These are phyloP conservation scores for Besnoitia besnoiti DNA, from an alignment of 169 alveolate genomes.

Conservation along the genomic window DNA sequence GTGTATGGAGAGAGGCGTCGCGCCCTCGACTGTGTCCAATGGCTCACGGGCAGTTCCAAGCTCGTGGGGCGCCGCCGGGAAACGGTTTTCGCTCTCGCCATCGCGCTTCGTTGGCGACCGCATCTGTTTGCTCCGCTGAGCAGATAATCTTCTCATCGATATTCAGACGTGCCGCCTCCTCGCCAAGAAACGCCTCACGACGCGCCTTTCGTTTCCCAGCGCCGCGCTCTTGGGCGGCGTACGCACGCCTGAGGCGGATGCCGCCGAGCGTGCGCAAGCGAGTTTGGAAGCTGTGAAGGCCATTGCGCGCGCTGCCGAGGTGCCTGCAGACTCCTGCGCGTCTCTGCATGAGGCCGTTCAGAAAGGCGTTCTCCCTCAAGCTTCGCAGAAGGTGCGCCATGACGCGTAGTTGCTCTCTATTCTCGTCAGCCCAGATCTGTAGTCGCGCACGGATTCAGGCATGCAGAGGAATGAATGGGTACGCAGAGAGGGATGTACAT, in stretches of 20 bases:
- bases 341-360: neutral
- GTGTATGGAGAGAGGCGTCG: no score
- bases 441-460: no score
- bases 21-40: no score
- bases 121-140: no score
- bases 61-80: no score
- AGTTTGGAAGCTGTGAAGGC: neutral
- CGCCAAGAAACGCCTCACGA: neutral
- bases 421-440: no score
- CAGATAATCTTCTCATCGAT: slow-evolving; percentile 7
- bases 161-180: neutral
- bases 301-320: neutral
- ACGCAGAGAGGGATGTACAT: no score
- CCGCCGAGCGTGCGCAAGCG: neutral
- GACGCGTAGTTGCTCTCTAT: no score
- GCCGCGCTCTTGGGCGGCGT: neutral
- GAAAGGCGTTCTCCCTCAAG: neutral
- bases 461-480: no score
- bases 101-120: no score
- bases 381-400: neutral
- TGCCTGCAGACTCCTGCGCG: neutral
- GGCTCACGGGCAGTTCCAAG: no score
- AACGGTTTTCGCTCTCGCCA: no score
- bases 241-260: neutral
- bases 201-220: neutral